Evolutionary conservation across 352 stramenopile species (phyloP), one percentile per base, ranked within the genome.

Genomic region (Phytophthora fragariae): DNA sequence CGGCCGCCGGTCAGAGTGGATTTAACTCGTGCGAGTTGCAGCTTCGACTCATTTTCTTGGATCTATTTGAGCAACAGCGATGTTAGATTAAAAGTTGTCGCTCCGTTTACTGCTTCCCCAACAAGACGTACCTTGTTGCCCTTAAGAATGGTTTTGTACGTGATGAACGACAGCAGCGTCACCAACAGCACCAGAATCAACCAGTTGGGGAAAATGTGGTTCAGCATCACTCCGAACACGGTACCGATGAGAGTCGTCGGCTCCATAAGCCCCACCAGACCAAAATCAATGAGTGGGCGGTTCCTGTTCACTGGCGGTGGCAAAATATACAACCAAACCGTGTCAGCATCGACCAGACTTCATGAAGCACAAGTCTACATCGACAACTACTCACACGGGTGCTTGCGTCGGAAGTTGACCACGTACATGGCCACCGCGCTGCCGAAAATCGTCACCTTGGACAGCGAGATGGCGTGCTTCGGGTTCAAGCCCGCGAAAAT

Each of bases 261-360:
- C 84, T 99, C 97, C 97, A 99, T 99, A 15, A 99, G 89, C 1
- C 98, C 72, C n/a, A 98, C 97, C 4, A 99, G 77, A 53, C 98
- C 94, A 86, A 98, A 99, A 86, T 99, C 93, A 57, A 99, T 97
- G 15, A 99, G 81, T 1, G 97, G 95, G 21, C 94, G 81, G 70
- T 98, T 94, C 14, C 84, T 90, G 27, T 91, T 80, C 53, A 79
- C 85, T 92, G 39, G 17, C 8, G 12, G 12, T 44, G 14, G 37
- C 37, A 44, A 44, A 44, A 17, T 14, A 6, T 17, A 46, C 39
- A 46, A 12, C 37, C 19, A 21, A 8, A 15, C 6, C 39, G 6
- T n/a, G 27, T 11, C 44, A 50, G 14, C n/a, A 37, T 46, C 6
- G 6, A 5, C 14, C 39, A 9, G 10, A 46, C 39, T 15, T 46